Base-by-base conservation (phyloP, 2,329 filamentous ascomycete genomes). In the Cladosporium sp. region DNA sequence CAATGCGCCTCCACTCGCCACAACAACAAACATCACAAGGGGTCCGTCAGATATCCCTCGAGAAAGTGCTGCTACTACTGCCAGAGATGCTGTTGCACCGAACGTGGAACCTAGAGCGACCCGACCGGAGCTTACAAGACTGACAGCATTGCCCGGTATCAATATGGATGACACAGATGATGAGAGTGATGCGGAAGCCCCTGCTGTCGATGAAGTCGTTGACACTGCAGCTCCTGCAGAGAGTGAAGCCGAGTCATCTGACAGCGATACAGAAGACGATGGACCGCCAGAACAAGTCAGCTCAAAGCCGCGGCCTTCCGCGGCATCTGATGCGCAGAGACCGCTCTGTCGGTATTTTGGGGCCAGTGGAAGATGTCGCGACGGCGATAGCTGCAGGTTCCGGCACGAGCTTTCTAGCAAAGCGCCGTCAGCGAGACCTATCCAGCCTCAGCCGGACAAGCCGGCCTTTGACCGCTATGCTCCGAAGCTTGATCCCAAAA, bases 251-350 rank as follows among this genome's bases (percentile, higher is more conserved):
- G 45, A 9, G 63, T 65, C 22, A 65, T 65, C 2, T 50, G 69
- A 68, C 15, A 54, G 60, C 13, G 65, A 69, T 12, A 63, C 65
- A 1, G 66, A 71, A 57, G 67, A 67, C 56, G 71, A 74, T 39
- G 66, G 63, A 4, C 64, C 70, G 0, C 77, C 77, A 4, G 73
- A 76, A 50, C 61, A 73, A 37, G 59, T 66, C 12, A 71, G 74
- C 5, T 73, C 74, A 0, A 77, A 75, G 58, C 61, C 52, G 42
- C 28, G 59, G 37, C 19, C 44, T 57, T 25, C 36, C 19, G 37
- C 42, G 4, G 40, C 37, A n/a, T n/a, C 47, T 8, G 45, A 48
- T 12, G 60, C 56, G 2, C 40, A 32, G 28, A 36, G 35, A 25
- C 61, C 52, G 2, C 49, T 64, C 4, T 74, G 71, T 60, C 63